A percentile compares a stretch with the other conserved stretches of the same genome.
Evolutionary conservation across 106 monocot genomes (phyloP).

Genomic region (Dioscorea alata): DNA sequence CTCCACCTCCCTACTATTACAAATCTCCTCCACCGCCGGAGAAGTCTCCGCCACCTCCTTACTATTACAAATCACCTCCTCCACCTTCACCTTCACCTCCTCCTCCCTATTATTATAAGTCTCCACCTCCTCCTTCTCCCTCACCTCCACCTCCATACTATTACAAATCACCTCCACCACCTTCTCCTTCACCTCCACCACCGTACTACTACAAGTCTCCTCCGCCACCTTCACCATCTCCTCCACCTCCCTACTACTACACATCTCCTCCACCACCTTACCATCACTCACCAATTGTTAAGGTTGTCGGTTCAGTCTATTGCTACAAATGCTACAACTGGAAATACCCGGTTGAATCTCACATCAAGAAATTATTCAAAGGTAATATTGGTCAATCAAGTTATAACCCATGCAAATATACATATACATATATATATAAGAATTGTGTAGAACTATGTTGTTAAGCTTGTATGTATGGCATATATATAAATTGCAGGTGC

Average conservation of each 20-base stretch:
- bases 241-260: conserved; percentile 21
- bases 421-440: not conserved
- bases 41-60: conserved; percentile 24
- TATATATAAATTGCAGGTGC: conserved; percentile 23
- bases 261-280: conserved; percentile 9
- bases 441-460: not conserved
- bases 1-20: conserved; percentile 18
- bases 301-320: conserved; percentile 60
- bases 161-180: conserved; percentile 29
- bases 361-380: conserved; percentile 45
- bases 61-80: conserved; percentile 3
- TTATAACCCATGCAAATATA: not conserved
- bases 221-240: conserved; percentile 9
- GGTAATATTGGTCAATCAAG: conserved; percentile 16
- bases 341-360: conserved; percentile 36
- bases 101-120: conserved; percentile 23
- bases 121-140: conserved; percentile 23
- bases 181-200: conserved; percentile 12
- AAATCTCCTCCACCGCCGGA: conserved; percentile 23
- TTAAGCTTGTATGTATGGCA: not conserved
- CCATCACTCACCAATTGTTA: conserved; percentile 19
- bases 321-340: conserved; percentile 60
- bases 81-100: conserved; percentile 17
- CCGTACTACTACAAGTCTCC: conserved; percentile 22
- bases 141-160: not conserved